Evolutionary conservation across 768 basidiomycete species (phyloP), one percentile per base, ranked within the genome.

Genomic region (Hortiboletus campestris): DNA sequence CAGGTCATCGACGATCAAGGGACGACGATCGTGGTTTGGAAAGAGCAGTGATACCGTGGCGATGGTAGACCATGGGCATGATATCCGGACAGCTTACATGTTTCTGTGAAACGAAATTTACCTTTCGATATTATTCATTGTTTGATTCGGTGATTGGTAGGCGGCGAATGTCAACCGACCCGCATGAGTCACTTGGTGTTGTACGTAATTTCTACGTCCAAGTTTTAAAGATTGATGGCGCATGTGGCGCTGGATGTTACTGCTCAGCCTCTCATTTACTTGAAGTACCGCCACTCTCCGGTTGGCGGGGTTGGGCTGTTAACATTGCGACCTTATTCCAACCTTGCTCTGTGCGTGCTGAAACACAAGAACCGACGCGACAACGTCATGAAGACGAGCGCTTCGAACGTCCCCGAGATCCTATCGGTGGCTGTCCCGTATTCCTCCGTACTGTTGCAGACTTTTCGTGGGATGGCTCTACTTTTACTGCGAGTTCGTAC

Each of bases 1-100:
- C 76, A 79, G 39, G 68, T 84, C 40, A 75, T 82, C 19, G 80
- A 83, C 60, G 84, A 84, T 60, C 76, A 77, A 48, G 68, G 69
- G n/a, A 54, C 38, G 47, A 58, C 50, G 44, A 55, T 46, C 9
- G 67, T 68, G 19, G 48, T 40, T 45, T 74, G 58, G 63, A 65
- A 56, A 35, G 63, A 64, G 56, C 36, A 58, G 48, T 71, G 56
- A 69, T 17, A 29, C 4, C 29, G 45, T 22, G 55, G 51, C 20
- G 42, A 65, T 66, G 47, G 66, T 58, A 46, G 58, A 55, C 49
- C 58, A 43, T 53, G 49, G 53, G 57, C 35, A 36, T 48, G 50
- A 16, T 29, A 47, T 58, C 6, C 25, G 6, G 25, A 20, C 28
- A 22, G 12, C 34, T 32, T 11, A 29, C 17, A 14, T 46, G 38